A percentile compares a stretch with the other conserved stretches of the same genome.
Conservation (phyloP, 768 basidiomycete genomes). For the Crassisporium funariophilum region DNA sequence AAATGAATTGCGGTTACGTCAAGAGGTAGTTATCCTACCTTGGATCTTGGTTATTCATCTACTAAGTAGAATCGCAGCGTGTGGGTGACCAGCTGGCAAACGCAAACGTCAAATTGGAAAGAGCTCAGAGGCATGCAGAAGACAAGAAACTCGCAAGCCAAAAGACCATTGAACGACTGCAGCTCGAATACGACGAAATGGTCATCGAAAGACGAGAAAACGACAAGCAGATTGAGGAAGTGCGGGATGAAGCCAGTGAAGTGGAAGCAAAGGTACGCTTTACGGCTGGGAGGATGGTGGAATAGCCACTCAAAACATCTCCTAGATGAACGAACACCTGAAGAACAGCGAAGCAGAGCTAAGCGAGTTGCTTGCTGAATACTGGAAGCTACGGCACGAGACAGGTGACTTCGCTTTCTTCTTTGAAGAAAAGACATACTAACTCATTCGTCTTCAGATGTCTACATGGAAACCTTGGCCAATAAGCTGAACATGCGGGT, state of each 20-base stretch:
- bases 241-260: slow-evolving; percentile 68
- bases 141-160: slow-evolving; percentile 78
- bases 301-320: not conserved
- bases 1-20: slow-evolving; percentile 65
- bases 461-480: slow-evolving; percentile 86
- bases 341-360: slow-evolving; percentile 75
- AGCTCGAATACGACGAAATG: slow-evolving; percentile 82
- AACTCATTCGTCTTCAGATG: slow-evolving; percentile 45
- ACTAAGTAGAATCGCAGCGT: slow-evolving; percentile 47
- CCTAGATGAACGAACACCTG: slow-evolving; percentile 75
- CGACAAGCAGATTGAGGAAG: slow-evolving; percentile 77
- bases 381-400: slow-evolving; percentile 78
- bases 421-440: slow-evolving; percentile 2
- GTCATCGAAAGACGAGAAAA: slow-evolving; percentile 73
- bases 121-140: slow-evolving; percentile 77
- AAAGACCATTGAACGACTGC: slow-evolving; percentile 72
- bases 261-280: slow-evolving; percentile 61
- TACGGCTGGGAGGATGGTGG: not conserved
- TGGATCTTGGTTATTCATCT: not conserved
- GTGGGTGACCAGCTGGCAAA: slow-evolving; percentile 79
- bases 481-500: slow-evolving; percentile 72
- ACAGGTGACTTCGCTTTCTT: slow-evolving; percentile 50
- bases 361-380: slow-evolving; percentile 80
- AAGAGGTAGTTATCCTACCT: slow-evolving; percentile 74
- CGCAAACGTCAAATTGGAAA: slow-evolving; percentile 80